phyloP scores from a whole-genome alignment of 192 early-diverging fungal genomes.

The Gryganskiella cystojenkinii region DNA sequence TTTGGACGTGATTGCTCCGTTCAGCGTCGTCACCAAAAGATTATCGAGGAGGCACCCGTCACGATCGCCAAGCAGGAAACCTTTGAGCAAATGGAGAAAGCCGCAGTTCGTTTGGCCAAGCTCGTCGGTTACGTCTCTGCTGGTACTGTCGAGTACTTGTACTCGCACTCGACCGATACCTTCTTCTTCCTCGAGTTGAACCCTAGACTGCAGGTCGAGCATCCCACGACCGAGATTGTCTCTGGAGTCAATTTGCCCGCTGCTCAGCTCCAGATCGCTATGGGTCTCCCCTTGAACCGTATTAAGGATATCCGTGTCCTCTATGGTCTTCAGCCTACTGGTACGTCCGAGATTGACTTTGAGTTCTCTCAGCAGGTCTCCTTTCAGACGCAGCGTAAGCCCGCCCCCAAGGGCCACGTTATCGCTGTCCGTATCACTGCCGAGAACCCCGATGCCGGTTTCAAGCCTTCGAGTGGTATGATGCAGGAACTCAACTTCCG shows the following conservation, averaged over 20 bases:
- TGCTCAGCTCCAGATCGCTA: slow-evolving; percentile 97
- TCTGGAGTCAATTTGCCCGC: slow-evolving; percentile 98
- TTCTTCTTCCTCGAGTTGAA: slow-evolving; percentile 98
- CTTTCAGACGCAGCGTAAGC: slow-evolving; percentile 88
- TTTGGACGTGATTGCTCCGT: slow-evolving; percentile 99
- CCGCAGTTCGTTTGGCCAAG: slow-evolving; percentile 94
- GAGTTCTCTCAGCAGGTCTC: slow-evolving; percentile 84
- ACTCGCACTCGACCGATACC: slow-evolving; percentile 84
- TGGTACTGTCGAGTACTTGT: slow-evolving; percentile 98
- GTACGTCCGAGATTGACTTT: slow-evolving; percentile 93
- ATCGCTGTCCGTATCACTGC: slow-evolving; percentile 99
- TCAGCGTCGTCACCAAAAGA: slow-evolving; percentile 99
- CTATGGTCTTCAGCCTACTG: slow-evolving; percentile 90
- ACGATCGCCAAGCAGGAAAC: slow-evolving; percentile 82
- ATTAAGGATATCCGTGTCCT: slow-evolving; percentile 96
- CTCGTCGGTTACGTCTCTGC: slow-evolving; percentile 96
- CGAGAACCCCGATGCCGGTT: slow-evolving; percentile 99
- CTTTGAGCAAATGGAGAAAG: slow-evolving; percentile 93
- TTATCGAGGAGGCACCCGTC: slow-evolving; percentile 98
- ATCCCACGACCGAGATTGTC: slow-evolving; percentile 99
- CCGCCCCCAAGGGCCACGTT: slow-evolving; percentile 95
- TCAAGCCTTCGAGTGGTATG: slow-evolving; percentile 97
- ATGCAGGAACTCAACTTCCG: slow-evolving; percentile 98
- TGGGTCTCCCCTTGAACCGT: slow-evolving; percentile 97
- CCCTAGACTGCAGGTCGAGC: slow-evolving; percentile 98